Conservation (phyloP, 305 asterid genomes). For the Salvia sclarea region DNA sequence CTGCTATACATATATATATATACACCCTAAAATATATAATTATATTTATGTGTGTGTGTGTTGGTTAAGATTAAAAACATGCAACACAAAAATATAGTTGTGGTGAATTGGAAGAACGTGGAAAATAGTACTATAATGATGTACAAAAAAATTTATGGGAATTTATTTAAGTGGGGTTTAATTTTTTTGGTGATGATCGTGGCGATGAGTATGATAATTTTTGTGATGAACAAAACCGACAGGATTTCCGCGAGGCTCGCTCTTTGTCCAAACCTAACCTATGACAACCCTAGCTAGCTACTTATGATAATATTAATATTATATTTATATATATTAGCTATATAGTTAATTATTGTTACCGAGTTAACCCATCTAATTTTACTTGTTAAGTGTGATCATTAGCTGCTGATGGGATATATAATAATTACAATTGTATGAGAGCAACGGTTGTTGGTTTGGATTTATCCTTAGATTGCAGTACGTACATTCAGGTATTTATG, state of each 20-base stretch:
- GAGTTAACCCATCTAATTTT: too few species aligned
- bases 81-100: background rate
- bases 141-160: background rate
- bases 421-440: too few species aligned
- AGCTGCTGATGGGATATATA: too few species aligned
- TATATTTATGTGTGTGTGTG: too few species aligned
- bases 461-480: too few species aligned
- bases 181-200: conserved; percentile 39
- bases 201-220: conserved; percentile 42
- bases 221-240: conserved; percentile 44
- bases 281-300: conserved; percentile 21
- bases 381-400: too few species aligned
- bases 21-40: background rate
- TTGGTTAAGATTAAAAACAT: conserved; percentile 27
- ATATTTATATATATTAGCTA: background rate
- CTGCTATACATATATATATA: too few species aligned
- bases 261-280: conserved; percentile 39
- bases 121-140: conserved; percentile 1
- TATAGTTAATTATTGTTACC: too few species aligned
- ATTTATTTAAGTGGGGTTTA: conserved; percentile 6
- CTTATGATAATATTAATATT: background rate
- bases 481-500: too few species aligned
- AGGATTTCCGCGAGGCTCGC: conserved; percentile 42
- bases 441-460: too few species aligned
- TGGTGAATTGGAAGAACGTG: conserved; percentile 49